Evolutionary conservation across 352 stramenopile genomes (phyloP), one percentile per base, ranked within the genome.

Genomic region (Nothophytophthora sp.): DNA sequence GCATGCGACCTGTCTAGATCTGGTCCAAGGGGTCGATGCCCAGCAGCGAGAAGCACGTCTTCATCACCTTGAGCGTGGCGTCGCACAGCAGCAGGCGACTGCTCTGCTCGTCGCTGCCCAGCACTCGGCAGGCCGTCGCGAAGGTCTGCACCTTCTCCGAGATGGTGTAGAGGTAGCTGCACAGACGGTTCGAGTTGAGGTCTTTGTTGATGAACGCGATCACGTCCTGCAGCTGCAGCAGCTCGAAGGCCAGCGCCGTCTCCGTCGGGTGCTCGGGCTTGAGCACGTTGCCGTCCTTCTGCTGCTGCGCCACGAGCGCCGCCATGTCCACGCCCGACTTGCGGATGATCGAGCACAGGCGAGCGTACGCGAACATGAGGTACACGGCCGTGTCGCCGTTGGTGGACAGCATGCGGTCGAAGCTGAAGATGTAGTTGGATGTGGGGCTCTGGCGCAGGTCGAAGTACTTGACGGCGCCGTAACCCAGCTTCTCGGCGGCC

Each of bases 391-490:
- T 99, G 78, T 99, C 97, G 22, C 98, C 98, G 60, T 97, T 98
- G 4, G 95, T 98, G 66, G 98, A 97, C 29, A 99, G 87, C 98
- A 99, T 99, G 55, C 92, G 85, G 82, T 99, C 97, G 65, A 99
- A 99, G 55, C 88, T 98, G 71, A 99, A 99, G 45, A 96, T 89
- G 81, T 99, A 99, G 68, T 99, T 98, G 50, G 94, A 98, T 32
- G 93, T 96, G 12, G 96, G 97, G 63, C 98, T 98, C 64, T 99
- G 91, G 47, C 96, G 91, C 51, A 99, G 80, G 72, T 99, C 98
- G 75, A 99, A 99, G 81, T 99, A 99, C 84, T 99, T 99, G 48
- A 99, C 96, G 12, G 96, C 97, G 44, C 97, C 97, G 67, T 99
- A 99, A 45, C 97, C 97, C 52, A 99, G 92, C 48, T 96, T 93